phyloP scores from a whole-genome alignment of 805 yeast genomes.

The Sungouiozyma intestinalis region DNA sequence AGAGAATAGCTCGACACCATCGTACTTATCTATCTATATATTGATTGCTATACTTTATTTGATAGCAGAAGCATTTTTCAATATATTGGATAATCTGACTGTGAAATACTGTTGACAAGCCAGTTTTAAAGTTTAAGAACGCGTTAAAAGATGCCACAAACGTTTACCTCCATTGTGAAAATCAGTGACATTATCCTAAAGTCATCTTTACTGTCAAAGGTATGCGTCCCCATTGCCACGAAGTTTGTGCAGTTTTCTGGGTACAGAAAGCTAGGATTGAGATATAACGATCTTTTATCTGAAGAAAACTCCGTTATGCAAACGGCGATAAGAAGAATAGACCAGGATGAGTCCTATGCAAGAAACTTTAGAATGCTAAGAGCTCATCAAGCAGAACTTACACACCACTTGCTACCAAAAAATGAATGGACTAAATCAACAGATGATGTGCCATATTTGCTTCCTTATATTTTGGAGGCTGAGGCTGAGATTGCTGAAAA shows the following conservation, averaged over 20 bases:
- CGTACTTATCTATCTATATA: too few species aligned
- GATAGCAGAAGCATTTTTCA: too few species aligned
- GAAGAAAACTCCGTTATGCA: conserved; percentile 85
- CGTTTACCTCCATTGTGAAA: conserved; percentile 61
- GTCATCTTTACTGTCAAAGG: conserved; percentile 65
- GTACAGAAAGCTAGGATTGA: conserved; percentile 90
- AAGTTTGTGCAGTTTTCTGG: conserved; percentile 68
- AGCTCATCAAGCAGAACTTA: conserved; percentile 78
- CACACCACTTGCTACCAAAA: conserved; percentile 78
- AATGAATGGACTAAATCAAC: conserved; percentile 67
- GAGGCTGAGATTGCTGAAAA: conserved; percentile 88
- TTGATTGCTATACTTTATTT: too few species aligned
- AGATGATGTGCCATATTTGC: conserved; percentile 72
- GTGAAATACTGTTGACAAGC: too few species aligned
- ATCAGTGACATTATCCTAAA: conserved; percentile 69
- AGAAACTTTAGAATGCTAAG: conserved; percentile 87
- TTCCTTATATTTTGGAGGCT: conserved; percentile 86
- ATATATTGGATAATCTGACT: too few species aligned
- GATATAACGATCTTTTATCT: conserved; percentile 73
- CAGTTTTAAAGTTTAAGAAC: background rate
- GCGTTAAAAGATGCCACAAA: conserved; percentile 30
- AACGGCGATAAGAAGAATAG: conserved; percentile 81
- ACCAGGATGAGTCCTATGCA: conserved; percentile 73
- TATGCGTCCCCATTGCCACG: conserved; percentile 72
- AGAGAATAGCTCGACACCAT: too few species aligned